Conservation (phyloP, 768 basidiomycete species). For the Dendrothele bispora region DNA sequence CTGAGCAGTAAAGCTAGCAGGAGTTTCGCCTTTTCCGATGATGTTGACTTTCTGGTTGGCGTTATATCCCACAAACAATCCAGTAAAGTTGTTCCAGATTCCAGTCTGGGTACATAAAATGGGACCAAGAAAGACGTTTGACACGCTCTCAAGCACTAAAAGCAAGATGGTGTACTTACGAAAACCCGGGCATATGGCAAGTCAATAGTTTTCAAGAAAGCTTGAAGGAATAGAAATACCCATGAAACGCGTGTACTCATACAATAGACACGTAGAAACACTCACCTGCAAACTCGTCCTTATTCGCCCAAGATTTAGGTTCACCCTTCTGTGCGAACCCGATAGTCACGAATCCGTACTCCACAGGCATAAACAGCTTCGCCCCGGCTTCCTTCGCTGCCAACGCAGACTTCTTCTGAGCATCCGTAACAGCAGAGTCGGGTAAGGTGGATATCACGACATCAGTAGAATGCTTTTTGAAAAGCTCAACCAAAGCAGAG, state of each 20-base stretch:
- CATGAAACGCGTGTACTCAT: neutral
- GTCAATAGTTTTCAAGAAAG: neutral
- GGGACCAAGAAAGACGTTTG: too few relatives aligned
- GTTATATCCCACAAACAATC: conserved; percentile 23
- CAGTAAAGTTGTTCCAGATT: conserved; percentile 29
- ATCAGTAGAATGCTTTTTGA: neutral
- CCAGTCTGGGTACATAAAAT: conserved; percentile 31
- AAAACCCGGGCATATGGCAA: conserved; percentile 1
- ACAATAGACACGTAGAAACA: neutral
- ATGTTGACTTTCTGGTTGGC: conserved; percentile 26
- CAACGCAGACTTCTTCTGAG: neutral
- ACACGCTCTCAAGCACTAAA: neutral
- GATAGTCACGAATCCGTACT: neutral
- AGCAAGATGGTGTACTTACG: neutral
- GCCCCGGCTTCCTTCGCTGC: conserved; percentile 2
- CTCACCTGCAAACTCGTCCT: neutral
- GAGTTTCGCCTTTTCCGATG: conserved; percentile 27
- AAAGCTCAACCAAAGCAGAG: neutral
- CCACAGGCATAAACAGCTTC: conserved; percentile 1
- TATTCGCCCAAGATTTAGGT: neutral
- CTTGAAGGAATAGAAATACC: neutral
- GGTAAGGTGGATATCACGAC: neutral
- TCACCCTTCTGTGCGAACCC: neutral
- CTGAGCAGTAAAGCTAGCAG: conserved; percentile 28
- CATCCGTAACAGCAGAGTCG: neutral